Conservation (phyloP, 495 filamentous ascomycete genomes). For the Monascus purpureus region DNA sequence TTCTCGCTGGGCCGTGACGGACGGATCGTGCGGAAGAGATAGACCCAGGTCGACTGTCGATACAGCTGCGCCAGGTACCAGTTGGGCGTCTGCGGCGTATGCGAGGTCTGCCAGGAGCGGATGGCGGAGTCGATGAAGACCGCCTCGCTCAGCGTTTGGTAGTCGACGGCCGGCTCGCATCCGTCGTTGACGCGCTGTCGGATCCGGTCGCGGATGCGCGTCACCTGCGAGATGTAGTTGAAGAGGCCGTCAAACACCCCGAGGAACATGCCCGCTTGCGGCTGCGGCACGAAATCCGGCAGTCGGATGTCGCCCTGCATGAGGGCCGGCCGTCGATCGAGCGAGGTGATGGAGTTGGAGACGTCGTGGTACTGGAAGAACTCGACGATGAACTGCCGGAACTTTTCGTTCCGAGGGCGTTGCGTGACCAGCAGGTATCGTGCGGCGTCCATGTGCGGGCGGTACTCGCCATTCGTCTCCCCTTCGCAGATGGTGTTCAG, state of each 20-base stretch:
- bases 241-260: conserved; percentile 85
- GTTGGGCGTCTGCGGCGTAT: conserved; percentile 55
- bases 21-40: conserved; percentile 73
- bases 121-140: conserved; percentile 67
- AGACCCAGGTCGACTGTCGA: conserved; percentile 83
- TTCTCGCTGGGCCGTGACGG: conserved; percentile 55
- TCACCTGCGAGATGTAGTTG: conserved; percentile 66
- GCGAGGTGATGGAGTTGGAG: conserved; percentile 63
- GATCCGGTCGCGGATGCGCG: conserved; percentile 63
- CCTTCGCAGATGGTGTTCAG: conserved; percentile 71
- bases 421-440: conserved; percentile 50
- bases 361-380: conserved; percentile 89
- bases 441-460: conserved; percentile 67
- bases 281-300: conserved; percentile 59
- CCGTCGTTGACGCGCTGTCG: conserved; percentile 48
- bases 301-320: conserved; percentile 49
- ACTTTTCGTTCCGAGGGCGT: conserved; percentile 47
- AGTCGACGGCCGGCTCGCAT: conserved; percentile 60
- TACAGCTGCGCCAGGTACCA: conserved; percentile 71
- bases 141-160: conserved; percentile 56
- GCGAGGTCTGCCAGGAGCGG: conserved; percentile 58
- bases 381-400: conserved; percentile 72
- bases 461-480: conserved; percentile 61
- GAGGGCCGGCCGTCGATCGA: conserved; percentile 39
- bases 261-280: conserved; percentile 56